Evolutionary conservation across 257 asterid genomes (phyloP), one percentile per base, ranked within the genome.

Genomic region (Lycium ferocissimum): DNA sequence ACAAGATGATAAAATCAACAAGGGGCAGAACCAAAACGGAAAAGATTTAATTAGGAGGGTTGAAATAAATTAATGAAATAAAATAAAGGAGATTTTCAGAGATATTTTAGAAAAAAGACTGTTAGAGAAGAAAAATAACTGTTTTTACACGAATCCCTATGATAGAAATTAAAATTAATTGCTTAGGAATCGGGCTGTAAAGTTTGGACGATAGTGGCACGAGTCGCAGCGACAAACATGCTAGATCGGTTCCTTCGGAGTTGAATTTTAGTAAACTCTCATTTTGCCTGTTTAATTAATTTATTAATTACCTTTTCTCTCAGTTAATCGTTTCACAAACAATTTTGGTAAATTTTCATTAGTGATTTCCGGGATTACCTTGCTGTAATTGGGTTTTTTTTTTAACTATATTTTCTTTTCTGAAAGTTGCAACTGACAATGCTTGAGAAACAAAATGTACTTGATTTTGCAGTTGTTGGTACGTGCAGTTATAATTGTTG

Each of bases 151-250:
- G 85, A 83, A 81, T 84, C 67, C 84, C 94, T 22, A 91, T 58
- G 87, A 51, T 7, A 83, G 56, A 86, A 76, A 22, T 22, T 53
- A 54, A 11, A 80, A 75, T 47, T 49, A 59, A 85, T 84, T 85
- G 86, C 73, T 67, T 66, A 84, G 87, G 86, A 89, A 85, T 88
- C 87, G 87, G 84, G 85, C 87, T 86, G 92, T 85, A 79, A 87
- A 66, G 80, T 84, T 89, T 91, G 94, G 92, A 90, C 90, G 79
- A 85, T 91, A 87, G 88, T 88, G 53, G 90, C 92, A 88, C 90
- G 80, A 89, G 90, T 73, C 84, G 79, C 91, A 86, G 92, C 92
- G 91, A 82, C 86, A 91, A 91, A 87, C 89, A 90, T 88, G 94
- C 92, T 87, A 72, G 91, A 90, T 91, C 92, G 89, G 83, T 86